Percentiles rank a stretch among this genome's conserved stretches.
Conservation (phyloP, 2,329 filamentous ascomycete species). For the Epichloe sp. region DNA sequence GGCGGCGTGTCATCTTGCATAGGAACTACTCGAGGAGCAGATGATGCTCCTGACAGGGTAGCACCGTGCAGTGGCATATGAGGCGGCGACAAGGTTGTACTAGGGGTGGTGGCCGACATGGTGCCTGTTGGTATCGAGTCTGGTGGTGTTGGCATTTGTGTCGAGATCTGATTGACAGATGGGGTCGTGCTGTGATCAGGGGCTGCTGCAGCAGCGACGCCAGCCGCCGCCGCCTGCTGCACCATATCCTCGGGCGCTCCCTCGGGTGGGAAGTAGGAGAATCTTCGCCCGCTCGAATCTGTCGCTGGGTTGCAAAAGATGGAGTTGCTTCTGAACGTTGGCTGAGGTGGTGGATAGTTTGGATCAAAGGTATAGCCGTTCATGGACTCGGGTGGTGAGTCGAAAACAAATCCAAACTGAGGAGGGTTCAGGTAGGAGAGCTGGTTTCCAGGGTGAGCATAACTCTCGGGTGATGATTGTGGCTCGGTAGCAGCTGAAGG, state of each 20-base stretch:
- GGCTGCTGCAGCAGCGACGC: conserved; percentile 17
- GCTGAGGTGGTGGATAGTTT: conserved; percentile 31
- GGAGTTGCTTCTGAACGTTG: conserved; percentile 51
- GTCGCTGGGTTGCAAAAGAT: conserved; percentile 49
- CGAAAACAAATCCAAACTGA: conserved; percentile 46
- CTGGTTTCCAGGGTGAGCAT: conserved; percentile 16
- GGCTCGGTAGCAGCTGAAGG: conserved; percentile 19
- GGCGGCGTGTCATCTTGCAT: conserved; percentile 19
- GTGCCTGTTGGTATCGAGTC: conserved; percentile 25
- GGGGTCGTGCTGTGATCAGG: conserved; percentile 17
- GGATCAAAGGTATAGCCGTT: conserved; percentile 31
- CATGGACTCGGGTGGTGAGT: conserved; percentile 41
- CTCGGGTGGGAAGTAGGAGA: conserved; percentile 53
- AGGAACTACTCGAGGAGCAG: conserved; percentile 11
- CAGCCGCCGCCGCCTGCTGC: conserved; percentile 5
- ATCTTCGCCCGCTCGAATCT: conserved; percentile 41
- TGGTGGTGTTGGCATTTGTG: conserved; percentile 29
- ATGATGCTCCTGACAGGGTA: conserved; percentile 17
- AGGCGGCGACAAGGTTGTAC: conserved; percentile 25
- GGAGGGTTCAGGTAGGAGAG: conserved; percentile 33
- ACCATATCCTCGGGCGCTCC: conserved; percentile 21
- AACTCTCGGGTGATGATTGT: conserved; percentile 19
- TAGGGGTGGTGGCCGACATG: conserved; percentile 18
- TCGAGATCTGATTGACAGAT: conserved; percentile 17
- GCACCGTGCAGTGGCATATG: conserved; percentile 18